Conservation (phyloP, 306 rosid species). For the Pyrus bretschneideri region DNA sequence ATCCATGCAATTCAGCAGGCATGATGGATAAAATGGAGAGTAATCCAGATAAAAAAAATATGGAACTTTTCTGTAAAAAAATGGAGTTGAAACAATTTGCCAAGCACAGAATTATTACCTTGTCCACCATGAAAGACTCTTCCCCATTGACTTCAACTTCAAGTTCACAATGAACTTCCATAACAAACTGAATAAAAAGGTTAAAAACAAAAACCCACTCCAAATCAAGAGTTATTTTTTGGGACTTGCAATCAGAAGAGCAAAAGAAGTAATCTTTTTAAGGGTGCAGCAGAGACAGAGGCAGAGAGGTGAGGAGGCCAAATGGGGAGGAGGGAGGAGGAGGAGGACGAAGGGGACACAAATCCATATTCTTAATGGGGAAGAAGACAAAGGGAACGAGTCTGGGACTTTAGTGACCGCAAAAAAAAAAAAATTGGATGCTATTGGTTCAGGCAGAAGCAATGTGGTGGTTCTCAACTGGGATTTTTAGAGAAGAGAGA, state of each 20-base stretch:
- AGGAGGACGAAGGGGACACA: slow-evolving; percentile 14
- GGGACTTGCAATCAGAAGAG: slow-evolving; percentile 15
- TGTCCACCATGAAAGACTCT: slow-evolving; percentile 76
- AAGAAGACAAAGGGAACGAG: slow-evolving; percentile 56
- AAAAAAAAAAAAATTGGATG: slow-evolving; percentile 15
- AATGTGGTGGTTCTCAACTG: slow-evolving; percentile 31
- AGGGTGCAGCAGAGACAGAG: slow-evolving; percentile 22
- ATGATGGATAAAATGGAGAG: slow-evolving; percentile 10
- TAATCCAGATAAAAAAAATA: neutral
- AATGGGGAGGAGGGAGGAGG: slow-evolving; percentile 7
- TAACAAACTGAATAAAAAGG: slow-evolving; percentile 4
- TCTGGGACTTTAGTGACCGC: slow-evolving; percentile 19
- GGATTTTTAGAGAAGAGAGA: slow-evolving; percentile 30
- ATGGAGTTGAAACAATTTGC: neutral
- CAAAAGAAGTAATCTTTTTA: neutral
- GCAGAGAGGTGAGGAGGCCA: slow-evolving; percentile 22
- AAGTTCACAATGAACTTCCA: slow-evolving; percentile 74
- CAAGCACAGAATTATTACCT: slow-evolving; percentile 37
- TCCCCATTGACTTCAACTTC: slow-evolving; percentile 93
- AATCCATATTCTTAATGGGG: slow-evolving; percentile 44
- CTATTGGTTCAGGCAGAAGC: slow-evolving; percentile 31
- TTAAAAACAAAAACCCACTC: slow-evolving; percentile 10
- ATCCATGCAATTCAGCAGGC: too few species aligned
- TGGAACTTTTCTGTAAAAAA: neutral
- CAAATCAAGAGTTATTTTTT: slow-evolving; percentile 20